Evolutionary conservation across 495 filamentous ascomycete species (phyloP).

Genomic region (Neohortaea acidophila): DNA sequence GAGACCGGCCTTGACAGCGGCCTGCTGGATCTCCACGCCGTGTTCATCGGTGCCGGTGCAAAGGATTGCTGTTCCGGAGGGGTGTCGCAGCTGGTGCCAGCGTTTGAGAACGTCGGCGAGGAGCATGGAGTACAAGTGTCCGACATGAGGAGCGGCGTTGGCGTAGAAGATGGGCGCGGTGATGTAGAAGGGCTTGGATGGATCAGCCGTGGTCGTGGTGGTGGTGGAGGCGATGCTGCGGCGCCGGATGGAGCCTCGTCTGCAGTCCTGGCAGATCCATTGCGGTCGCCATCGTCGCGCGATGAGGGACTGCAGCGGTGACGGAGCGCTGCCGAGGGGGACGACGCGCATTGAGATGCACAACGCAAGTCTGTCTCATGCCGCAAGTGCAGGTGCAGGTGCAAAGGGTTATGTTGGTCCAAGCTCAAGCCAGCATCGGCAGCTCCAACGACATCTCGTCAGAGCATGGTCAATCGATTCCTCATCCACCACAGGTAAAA

Average conservation of each 20-base stretch:
- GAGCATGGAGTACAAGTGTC: conserved; percentile 87
- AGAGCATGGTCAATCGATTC: no score
- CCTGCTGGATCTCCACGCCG: conserved; percentile 91
- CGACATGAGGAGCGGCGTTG: conserved; percentile 89
- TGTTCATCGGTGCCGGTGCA: conserved; percentile 96
- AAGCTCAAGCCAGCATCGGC: no score
- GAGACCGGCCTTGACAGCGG: conserved; percentile 48
- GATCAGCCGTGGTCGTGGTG: not conserved
- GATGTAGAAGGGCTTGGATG: conserved; percentile 75
- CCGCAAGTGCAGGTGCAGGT: no score
- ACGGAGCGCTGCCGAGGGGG: not conserved
- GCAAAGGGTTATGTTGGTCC: no score
- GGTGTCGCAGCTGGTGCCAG: conserved; percentile 69
- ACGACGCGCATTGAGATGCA: no score
- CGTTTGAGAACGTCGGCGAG: conserved; percentile 82
- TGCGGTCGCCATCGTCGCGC: conserved; percentile 17
- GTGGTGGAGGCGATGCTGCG: conserved; percentile 3
- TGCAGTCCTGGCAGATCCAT: conserved; percentile 15
- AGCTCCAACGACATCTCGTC: no score
- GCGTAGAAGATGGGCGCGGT: conserved; percentile 98
- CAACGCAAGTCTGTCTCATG: no score
- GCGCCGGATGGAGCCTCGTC: conserved; percentile 2
- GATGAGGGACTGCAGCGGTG: conserved; percentile 15
- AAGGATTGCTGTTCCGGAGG: conserved; percentile 53
- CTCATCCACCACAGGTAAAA: no score